phyloP scores from a whole-genome alignment of 306 rosid genomes.

The Pterocarpus macrocarpus region DNA sequence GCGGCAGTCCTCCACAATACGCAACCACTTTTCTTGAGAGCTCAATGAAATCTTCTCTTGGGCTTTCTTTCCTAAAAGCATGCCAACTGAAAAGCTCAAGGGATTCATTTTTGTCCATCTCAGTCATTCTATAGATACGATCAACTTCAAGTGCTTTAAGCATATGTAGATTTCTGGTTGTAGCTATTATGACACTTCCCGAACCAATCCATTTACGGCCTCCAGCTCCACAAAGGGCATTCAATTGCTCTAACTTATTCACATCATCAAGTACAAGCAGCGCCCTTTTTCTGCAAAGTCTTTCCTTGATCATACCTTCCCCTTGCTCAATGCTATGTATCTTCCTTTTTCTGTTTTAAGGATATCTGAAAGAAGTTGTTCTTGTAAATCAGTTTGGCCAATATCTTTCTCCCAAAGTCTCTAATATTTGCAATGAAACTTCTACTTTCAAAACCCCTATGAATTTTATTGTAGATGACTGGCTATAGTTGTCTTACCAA shows the following conservation, averaged over 20 bases:
- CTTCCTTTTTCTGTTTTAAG: not conserved
- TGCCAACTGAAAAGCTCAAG: conserved; percentile 47
- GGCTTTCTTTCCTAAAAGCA: conserved; percentile 30
- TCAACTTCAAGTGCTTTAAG: conserved; percentile 1
- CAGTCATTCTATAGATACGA: not conserved
- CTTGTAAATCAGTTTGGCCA: not conserved
- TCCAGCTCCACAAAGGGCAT: not conserved
- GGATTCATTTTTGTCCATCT: conserved; percentile 42
- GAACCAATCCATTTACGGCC: conserved; percentile 5
- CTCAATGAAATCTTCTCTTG: not conserved
- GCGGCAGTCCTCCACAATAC: conserved; percentile 53
- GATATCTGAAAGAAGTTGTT: conserved; percentile 32
- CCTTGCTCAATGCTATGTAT: conserved; percentile 1
- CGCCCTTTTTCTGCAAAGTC: not conserved
- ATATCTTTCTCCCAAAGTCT: conserved; percentile 9
- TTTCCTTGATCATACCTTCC: conserved; percentile 1
- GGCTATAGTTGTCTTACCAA: conserved; percentile 38
- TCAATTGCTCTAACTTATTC: not conserved
- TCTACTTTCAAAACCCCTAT: not conserved
- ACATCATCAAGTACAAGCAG: conserved; percentile 44
- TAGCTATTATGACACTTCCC: conserved; percentile 45
- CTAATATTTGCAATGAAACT: conserved; percentile 43
- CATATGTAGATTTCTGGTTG: conserved; percentile 35
- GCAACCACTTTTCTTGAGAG: conserved; percentile 20
- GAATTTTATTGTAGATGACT: conserved; percentile 38